A percentile compares a stretch with the other conserved stretches of the same genome.
Evolutionary conservation across 148 eudicot species (phyloP).

Genomic region (Rhododendron kiyosumense): DNA sequence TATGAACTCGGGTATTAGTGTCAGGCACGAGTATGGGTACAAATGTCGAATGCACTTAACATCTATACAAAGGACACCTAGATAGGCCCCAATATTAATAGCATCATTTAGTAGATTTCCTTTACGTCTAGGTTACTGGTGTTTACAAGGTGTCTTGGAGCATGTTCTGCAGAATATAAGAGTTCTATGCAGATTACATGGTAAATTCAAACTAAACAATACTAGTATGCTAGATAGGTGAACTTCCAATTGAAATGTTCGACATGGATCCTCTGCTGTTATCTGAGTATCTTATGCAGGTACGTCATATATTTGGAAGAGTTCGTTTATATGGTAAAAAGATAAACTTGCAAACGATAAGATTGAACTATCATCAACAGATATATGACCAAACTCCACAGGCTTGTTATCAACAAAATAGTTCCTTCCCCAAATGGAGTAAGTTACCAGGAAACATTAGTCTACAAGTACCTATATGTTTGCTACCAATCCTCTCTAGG

Average conservation of each 20-base stretch:
- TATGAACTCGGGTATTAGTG: neutral
- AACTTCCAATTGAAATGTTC: neutral
- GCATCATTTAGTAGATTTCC: neutral
- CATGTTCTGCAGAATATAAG: neutral
- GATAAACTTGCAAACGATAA: neutral
- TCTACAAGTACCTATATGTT: constrained; percentile 52
- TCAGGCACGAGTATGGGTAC: neutral
- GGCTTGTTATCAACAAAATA: neutral
- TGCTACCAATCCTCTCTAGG: constrained; percentile 56
- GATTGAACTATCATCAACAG: neutral
- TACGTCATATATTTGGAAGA: neutral
- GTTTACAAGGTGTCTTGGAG: neutral
- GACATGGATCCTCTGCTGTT: neutral
- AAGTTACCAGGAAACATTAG: neutral
- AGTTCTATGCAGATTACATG: neutral
- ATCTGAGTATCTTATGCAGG: neutral
- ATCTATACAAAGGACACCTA: neutral
- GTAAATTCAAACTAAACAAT: neutral
- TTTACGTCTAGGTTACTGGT: neutral
- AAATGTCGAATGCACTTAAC: neutral
- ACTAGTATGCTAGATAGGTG: neutral
- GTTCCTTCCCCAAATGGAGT: neutral
- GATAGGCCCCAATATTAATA: neutral
- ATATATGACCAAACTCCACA: neutral
- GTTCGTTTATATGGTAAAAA: neutral